Conservation (phyloP, 306 rosid species). For the Adenanthera pavonina region DNA sequence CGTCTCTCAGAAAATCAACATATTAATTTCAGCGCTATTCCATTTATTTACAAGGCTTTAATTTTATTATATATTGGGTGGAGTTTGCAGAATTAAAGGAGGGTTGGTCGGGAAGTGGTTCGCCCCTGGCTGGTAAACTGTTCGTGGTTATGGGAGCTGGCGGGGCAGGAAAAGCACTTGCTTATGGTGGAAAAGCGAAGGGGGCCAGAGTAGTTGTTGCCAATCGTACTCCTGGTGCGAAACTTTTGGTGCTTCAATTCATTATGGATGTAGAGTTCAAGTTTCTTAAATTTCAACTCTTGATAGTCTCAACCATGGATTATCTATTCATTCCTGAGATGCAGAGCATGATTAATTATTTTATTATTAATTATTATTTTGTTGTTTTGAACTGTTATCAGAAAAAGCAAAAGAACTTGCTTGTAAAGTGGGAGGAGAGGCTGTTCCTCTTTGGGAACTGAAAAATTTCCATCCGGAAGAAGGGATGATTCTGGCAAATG, state of each 20-base stretch:
- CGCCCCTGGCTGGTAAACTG: constrained; percentile 64
- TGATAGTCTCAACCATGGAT: too few species aligned
- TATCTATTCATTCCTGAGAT: neutral
- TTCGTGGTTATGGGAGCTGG: constrained; percentile 80
- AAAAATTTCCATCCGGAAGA: constrained; percentile 61
- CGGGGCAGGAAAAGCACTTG: constrained; percentile 81
- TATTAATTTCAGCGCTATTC: too few species aligned
- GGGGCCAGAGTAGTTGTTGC: constrained; percentile 82
- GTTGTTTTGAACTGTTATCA: constrained; percentile 29
- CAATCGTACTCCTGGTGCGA: constrained; percentile 63
- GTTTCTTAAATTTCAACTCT: too few species aligned
- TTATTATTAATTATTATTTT: too few species aligned
- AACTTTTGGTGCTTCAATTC: neutral
- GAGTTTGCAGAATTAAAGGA: constrained; percentile 39
- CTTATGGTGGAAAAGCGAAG: constrained; percentile 72
- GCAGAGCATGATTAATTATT: neutral
- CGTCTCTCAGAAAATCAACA: too few species aligned
- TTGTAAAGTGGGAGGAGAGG: constrained; percentile 60
- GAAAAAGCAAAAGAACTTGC: constrained; percentile 66
- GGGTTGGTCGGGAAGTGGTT: constrained; percentile 42
- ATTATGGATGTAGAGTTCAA: too few species aligned
- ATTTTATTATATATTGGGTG: neutral
- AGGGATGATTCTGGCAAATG: constrained; percentile 67
- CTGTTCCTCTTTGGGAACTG: constrained; percentile 54
- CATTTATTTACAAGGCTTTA: neutral